These are phyloP conservation scores for Aspergillus campestris DNA, from an alignment of 495 filamentous ascomycete genomes.

Conservation along the genomic window DNA sequence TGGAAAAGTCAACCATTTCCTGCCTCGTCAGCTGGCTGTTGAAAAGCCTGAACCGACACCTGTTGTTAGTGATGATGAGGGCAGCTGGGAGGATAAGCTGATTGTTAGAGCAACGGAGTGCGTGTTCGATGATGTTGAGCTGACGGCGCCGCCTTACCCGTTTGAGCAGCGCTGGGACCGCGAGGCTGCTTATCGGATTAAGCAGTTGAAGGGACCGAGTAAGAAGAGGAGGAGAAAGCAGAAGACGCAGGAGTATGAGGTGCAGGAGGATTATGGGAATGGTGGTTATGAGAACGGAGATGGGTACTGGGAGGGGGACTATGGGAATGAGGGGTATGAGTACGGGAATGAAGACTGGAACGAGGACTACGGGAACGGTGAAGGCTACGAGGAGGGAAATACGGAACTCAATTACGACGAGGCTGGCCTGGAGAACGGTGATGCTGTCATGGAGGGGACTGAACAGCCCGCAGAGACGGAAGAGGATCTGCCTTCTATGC, in stretches of 20 bases:
- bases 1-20: constrained; percentile 20
- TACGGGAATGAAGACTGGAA: constrained; percentile 13
- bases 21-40: constrained; percentile 11
- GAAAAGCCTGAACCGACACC: constrained; percentile 8
- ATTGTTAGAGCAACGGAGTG: constrained; percentile 73
- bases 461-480: constrained; percentile 18
- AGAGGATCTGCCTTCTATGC: constrained; percentile 59
- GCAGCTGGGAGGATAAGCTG: constrained; percentile 67
- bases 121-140: constrained; percentile 57
- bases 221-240: constrained; percentile 52
- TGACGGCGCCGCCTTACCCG: constrained; percentile 80
- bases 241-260: constrained; percentile 34
- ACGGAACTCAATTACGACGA: constrained; percentile 48
- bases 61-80: constrained; percentile 19
- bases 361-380: constrained; percentile 1
- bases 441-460: not conserved
- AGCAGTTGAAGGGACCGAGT: constrained; percentile 28
- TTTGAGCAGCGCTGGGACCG: constrained; percentile 85
- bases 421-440: constrained; percentile 2
- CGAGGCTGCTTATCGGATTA: constrained; percentile 49
- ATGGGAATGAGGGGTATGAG: constrained; percentile 5
- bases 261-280: constrained; percentile 24
- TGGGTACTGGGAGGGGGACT: constrained; percentile 1
- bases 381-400: constrained; percentile 25
- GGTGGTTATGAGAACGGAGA: constrained; percentile 15